A percentile compares a stretch with the other conserved stretches of the same genome.
Conservation (phyloP, 2,329 filamentous ascomycete genomes). For the Fusarium robinianum region DNA sequence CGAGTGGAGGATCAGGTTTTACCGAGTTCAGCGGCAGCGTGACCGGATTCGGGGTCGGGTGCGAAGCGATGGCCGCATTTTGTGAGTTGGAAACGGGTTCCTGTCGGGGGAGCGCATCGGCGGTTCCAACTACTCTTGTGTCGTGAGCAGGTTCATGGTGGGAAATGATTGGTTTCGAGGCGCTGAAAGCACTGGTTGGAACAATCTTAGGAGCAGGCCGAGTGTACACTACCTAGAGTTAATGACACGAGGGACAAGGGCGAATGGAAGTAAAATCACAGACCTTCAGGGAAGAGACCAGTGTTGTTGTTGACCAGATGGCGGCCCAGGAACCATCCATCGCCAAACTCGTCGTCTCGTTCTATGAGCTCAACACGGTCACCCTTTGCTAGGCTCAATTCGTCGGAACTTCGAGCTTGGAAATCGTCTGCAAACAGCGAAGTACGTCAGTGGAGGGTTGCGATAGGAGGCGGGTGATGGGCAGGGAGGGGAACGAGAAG, state of each 20-base stretch:
- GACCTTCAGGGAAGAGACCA: conserved; percentile 84
- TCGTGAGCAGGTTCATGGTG: conserved; percentile 40
- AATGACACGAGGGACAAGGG: conserved; percentile 26
- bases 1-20: conserved; percentile 40
- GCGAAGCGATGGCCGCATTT: conserved; percentile 35
- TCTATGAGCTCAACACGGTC: conserved; percentile 83
- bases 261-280: conserved; percentile 33
- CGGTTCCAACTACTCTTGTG: conserved; percentile 21
- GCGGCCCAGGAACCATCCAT: conserved; percentile 82
- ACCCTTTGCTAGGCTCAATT: conserved; percentile 84
- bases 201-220: conserved; percentile 57
- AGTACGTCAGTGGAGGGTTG: conserved; percentile 16
- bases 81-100: conserved; percentile 41
- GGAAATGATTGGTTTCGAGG: conserved; percentile 39
- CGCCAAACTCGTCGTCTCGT: conserved; percentile 85
- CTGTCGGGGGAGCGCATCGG: conserved; percentile 34
- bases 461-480: conserved; percentile 3
- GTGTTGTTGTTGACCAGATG: conserved; percentile 74
- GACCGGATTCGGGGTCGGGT: conserved; percentile 37
- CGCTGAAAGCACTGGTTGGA: conserved; percentile 37
- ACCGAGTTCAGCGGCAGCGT: conserved; percentile 52
- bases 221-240: conserved; percentile 60
- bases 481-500: conserved; percentile 31
- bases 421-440: conserved; percentile 74
- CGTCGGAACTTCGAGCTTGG: conserved; percentile 85